Base-by-base conservation (phyloP, 495 filamentous ascomycete genomes). In the Echria macrotheca region DNA sequence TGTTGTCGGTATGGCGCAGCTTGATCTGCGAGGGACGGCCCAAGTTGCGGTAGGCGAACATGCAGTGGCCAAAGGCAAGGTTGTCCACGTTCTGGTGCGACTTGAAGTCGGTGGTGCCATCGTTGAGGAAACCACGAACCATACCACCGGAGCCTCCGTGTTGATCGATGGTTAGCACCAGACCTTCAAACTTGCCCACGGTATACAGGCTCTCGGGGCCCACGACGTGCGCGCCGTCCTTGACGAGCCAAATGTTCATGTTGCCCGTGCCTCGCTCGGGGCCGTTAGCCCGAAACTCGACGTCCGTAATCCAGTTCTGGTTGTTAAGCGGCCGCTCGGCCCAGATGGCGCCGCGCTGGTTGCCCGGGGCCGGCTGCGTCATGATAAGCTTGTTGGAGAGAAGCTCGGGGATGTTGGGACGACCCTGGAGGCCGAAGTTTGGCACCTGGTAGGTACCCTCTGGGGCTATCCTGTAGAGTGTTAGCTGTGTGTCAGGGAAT, bases 31-130 rank as follows among this genome's bases (percentile, higher is more conserved):
- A 86, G 24, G 89, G 82, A 9, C 87, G 80, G 12, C 93, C 93
- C 17, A 93, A 73, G 69, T 98, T 98, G 44, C 93, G 86, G 72
- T 96, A 98, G 25, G 81, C 57, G 59, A 91, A 95, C 54, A 84
- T 79, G 71, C 93, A 98, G 68, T 96, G 87, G 19, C 89, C 93
- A 61, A 98, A 98, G 25, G 94, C 87, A 36, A 96, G 75, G 53
- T 75, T 83, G 66, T 96, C 90, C 3, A 95, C 82, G 56, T 77
- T 84, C 50, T 81, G 77, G 60, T 91, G 86, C 40, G 75, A 75
- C 59, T 82, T 86, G 76, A 86, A 96, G 62, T 93, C 86, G 50
- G 72, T 81, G 19, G 70, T 80, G 46, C 91, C 93, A 65, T 97
- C 93, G 66, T 97, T 98, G 61, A 98, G 69, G 72, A 97, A 97